Evolutionary conservation across 305 asterid species (phyloP), one percentile per base, ranked within the genome.

Genomic region (Euphrasia arctica): DNA sequence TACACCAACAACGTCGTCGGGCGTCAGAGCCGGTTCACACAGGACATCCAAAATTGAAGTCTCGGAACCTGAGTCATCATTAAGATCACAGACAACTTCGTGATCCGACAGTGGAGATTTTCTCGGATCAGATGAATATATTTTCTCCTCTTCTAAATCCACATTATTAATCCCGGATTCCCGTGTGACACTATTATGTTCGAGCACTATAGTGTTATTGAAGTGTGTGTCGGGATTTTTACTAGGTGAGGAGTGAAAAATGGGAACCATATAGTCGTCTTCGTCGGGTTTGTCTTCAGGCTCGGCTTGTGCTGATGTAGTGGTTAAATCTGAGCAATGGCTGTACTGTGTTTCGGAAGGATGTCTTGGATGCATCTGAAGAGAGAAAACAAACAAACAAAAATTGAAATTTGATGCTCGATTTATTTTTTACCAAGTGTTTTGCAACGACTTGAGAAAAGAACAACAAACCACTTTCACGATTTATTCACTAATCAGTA

Each of bases 1-100:
- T 27, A 82, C 70, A 60, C 86, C 91, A n/a, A 83, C 96, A 58
- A 85, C 82, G 78, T 89, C 95, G 43, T 92, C 98, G 43, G 97
- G 97, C 56, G 88, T 82, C 60, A 89, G 63, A 54, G 78, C 86
- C 69, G 71, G 69, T 54, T 79, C 85, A 48, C 78, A 76, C 59
- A 78, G 62, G 55, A 83, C 75, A 71, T 89, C 95, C 84, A 85
- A 79, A 74, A 81, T 66, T 43, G 90, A 89, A 50, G 92, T 79
- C 67, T 85, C 95, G n/a, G 95, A 87, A 55, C 76, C 70, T 47
- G 80, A 78, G 39, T 84, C 91, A 10, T 60, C 82, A 75, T 75
- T 72, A 25, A 58, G 66, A 74, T 74, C 82, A 52, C 56, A 64
- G 39, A 55, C 64, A 51, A 34, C 57, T 56, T 67, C 72, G 56